Evolutionary conservation across 2,329 filamentous ascomycete genomes (phyloP).

Genomic region (Aspergillus aculeatinus): DNA sequence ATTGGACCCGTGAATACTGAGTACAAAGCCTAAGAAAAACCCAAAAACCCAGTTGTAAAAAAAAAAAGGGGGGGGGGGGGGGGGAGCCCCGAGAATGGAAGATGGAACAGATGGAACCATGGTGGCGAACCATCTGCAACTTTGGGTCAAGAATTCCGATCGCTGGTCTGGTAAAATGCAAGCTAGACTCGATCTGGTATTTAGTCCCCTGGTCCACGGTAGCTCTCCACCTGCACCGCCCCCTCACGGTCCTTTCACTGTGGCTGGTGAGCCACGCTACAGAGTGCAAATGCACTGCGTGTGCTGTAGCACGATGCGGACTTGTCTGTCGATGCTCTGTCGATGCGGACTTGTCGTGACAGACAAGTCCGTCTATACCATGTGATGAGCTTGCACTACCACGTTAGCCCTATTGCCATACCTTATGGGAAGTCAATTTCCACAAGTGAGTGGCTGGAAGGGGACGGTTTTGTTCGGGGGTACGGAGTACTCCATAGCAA

Average conservation of each 20-base stretch:
- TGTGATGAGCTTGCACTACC: too few relatives aligned
- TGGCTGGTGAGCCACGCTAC: background rate
- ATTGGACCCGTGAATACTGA: background rate
- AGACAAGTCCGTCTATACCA: too few relatives aligned
- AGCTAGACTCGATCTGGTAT: background rate
- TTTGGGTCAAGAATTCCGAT: background rate
- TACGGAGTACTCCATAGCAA: too few relatives aligned
- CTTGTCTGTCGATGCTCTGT: too few relatives aligned
- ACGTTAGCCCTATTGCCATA: too few relatives aligned
- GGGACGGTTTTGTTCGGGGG: background rate
- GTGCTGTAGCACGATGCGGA: too few relatives aligned
- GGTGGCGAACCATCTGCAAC: background rate
- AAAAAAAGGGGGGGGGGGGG: background rate
- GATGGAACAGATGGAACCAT: background rate
- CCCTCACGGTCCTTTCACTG: background rate
- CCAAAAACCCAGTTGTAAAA: background rate
- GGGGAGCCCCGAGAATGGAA: too few relatives aligned
- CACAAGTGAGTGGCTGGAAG: background rate
- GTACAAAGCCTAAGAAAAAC: background rate
- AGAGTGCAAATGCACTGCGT: background rate
- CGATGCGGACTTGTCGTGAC: too few relatives aligned
- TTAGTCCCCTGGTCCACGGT: too few relatives aligned
- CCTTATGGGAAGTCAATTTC: too few relatives aligned
- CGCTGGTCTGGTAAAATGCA: background rate
- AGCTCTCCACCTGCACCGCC: background rate